Conservation (phyloP, 495 filamentous ascomycete genomes). For the Diplogelasinospora grovesii region DNA sequence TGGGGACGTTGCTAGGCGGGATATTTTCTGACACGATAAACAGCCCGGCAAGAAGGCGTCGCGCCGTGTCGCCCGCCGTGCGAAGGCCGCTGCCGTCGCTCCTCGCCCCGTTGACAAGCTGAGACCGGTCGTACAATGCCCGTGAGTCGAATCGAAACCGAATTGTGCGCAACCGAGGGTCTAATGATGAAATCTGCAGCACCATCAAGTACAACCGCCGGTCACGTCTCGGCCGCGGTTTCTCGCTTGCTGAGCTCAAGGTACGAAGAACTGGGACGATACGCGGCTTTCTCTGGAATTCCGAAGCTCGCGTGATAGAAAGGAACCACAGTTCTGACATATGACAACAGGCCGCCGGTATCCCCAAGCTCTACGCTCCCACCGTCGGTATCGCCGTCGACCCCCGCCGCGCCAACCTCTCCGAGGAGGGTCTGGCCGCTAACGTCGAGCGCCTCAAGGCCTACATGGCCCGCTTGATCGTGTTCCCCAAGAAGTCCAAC, state of each 20-base stretch:
- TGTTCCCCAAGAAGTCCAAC: constrained; percentile 94
- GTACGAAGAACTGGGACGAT: no score
- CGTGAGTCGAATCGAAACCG: constrained; percentile 28
- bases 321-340: constrained; percentile 11
- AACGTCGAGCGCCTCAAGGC: constrained; percentile 95
- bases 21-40: constrained; percentile 31
- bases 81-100: constrained; percentile 88
- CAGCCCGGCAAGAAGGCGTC: constrained; percentile 92
- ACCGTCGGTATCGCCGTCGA: constrained; percentile 97
- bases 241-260: constrained; percentile 96
- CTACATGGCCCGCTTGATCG: constrained; percentile 89
- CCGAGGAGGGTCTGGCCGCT: constrained; percentile 80
- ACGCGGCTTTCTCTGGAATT: neutral
- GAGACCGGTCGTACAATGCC: constrained; percentile 90
- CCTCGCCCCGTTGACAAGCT: constrained; percentile 97
- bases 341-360: constrained; percentile 76
- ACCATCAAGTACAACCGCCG: constrained; percentile 95
- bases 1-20: neutral
- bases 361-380: constrained; percentile 86
- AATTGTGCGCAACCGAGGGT: neutral
- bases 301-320: neutral
- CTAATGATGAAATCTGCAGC: constrained; percentile 35
- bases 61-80: constrained; percentile 79
- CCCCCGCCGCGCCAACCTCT: constrained; percentile 92
- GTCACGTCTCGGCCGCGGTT: constrained; percentile 91